phyloP scores from a whole-genome alignment of 768 basidiomycete species.

The Russula compacta region DNA sequence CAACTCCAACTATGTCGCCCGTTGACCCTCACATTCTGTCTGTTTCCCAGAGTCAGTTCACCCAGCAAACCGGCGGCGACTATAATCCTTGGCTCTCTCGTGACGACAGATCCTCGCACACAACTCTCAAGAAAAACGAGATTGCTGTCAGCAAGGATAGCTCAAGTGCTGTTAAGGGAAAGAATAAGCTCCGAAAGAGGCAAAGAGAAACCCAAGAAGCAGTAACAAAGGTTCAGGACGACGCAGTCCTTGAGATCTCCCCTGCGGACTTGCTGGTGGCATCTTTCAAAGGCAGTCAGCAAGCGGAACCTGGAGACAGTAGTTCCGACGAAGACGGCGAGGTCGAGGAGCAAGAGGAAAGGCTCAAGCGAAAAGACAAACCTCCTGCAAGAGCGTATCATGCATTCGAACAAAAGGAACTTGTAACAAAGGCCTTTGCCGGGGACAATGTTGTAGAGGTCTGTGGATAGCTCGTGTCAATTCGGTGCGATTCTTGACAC shows the following conservation, averaged over 20 bases:
- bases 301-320: conserved; percentile 22
- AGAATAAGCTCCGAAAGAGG: conserved; percentile 65
- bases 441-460: conserved; percentile 94
- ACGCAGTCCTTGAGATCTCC: conserved; percentile 74
- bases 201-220: conserved; percentile 47
- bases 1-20: conserved; percentile 9
- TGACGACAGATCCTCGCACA: conserved; percentile 21
- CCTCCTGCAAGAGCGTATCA: conserved; percentile 31
- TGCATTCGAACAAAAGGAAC: conserved; percentile 83
- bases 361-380: conserved; percentile 37
- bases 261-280: conserved; percentile 39
- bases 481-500: conserved; percentile 4
- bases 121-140: conserved; percentile 64
- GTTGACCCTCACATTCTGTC: conserved; percentile 15
- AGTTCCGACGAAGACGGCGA: conserved; percentile 56
- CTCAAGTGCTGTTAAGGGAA: conserved; percentile 50
- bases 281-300: not conserved
- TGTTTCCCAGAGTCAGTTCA: conserved; percentile 21
- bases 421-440: conserved; percentile 92
- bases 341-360: conserved; percentile 57
- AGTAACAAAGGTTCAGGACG: conserved; percentile 53
- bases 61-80: conserved; percentile 13
- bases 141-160: conserved; percentile 63
- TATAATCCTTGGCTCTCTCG: conserved; percentile 78
- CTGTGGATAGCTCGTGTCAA: conserved; percentile 19